Percentiles rank a stretch among this genome's conserved stretches.
Conservation (phyloP, 108 stramenopile species). For the Nitzschia inconspicua region DNA sequence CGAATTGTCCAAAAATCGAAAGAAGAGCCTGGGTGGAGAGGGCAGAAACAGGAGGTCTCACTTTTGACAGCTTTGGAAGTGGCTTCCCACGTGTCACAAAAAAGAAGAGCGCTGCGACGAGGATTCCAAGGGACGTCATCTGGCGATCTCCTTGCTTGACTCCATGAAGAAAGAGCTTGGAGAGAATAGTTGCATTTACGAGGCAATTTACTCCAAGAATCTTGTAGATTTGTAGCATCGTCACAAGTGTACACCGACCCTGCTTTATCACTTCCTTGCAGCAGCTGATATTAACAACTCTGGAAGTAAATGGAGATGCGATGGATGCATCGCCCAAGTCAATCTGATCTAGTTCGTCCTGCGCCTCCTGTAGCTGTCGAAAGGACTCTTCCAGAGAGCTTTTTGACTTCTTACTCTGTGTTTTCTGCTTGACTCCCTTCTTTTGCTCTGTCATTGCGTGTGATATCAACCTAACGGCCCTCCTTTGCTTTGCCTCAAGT, state of each 20-base stretch:
- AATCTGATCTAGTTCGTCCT: slow-evolving; percentile 64
- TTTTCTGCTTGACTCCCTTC: slow-evolving; percentile 31
- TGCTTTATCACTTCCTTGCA: slow-evolving; percentile 89
- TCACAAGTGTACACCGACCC: slow-evolving; percentile 93
- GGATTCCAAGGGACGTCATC: slow-evolving; percentile 82
- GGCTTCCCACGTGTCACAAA: slow-evolving; percentile 92
- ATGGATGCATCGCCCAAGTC: slow-evolving; percentile 96
- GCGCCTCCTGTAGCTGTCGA: slow-evolving; percentile 67
- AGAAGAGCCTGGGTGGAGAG: slow-evolving; percentile 66
- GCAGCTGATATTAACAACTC: slow-evolving; percentile 78
- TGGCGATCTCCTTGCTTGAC: slow-evolving; percentile 97
- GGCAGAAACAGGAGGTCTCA: slow-evolving; percentile 84
- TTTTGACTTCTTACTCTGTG: slow-evolving; percentile 27
- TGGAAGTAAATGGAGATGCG: slow-evolving; percentile 96
- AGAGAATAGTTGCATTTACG: slow-evolving; percentile 90
- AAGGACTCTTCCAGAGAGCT: slow-evolving; percentile 47
- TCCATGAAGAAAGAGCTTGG: slow-evolving; percentile 87
- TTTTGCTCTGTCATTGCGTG: slow-evolving; percentile 48
- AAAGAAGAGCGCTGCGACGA: slow-evolving; percentile 89
- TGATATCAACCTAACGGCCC: slow-evolving; percentile 42
- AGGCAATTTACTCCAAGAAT: slow-evolving; percentile 97
- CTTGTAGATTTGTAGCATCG: slow-evolving; percentile 93
- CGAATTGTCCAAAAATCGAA: slow-evolving; percentile 86
- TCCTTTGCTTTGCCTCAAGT: slow-evolving; percentile 81
- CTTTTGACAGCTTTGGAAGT: slow-evolving; percentile 63